phyloP scores from a whole-genome alignment of 2,329 filamentous ascomycete species.

The Cercospora sp. region DNA sequence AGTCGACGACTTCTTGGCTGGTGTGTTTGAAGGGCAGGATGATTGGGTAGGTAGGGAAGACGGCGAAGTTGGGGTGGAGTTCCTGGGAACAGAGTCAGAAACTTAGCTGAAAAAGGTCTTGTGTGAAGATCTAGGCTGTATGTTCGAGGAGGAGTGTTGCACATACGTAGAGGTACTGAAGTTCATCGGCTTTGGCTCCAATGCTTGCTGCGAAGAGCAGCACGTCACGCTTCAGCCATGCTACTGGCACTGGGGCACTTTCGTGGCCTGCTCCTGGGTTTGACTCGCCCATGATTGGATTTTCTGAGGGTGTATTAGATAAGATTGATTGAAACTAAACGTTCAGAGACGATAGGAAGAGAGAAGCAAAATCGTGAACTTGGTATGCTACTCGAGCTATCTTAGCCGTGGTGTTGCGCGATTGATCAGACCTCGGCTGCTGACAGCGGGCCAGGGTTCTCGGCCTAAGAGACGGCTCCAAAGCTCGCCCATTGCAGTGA shows the following conservation, averaged over 20 bases:
- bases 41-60: slow-evolving; percentile 86
- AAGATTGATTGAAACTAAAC: background rate
- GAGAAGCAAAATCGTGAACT: background rate
- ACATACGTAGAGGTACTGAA: slow-evolving; percentile 86
- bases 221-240: slow-evolving; percentile 71
- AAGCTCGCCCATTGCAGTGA: background rate
- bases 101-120: too few relatives aligned
- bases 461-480: background rate
- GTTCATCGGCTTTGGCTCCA: slow-evolving; percentile 78
- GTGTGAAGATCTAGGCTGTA: too few relatives aligned
- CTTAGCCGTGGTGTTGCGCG: background rate
- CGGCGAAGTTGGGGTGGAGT: slow-evolving; percentile 79
- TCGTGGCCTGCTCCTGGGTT: slow-evolving; percentile 68
- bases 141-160: too few relatives aligned
- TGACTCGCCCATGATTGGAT: slow-evolving; percentile 24
- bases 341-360: background rate
- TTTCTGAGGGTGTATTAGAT: background rate
- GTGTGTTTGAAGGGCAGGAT: slow-evolving; percentile 81
- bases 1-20: slow-evolving; percentile 67
- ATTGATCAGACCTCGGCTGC: slow-evolving; percentile 11
- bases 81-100: slow-evolving; percentile 47
- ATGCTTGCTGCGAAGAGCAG: slow-evolving; percentile 90
- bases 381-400: background rate
- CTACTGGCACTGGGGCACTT: slow-evolving; percentile 72
- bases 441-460: background rate